Evolutionary conservation across 108 stramenopile species (phyloP).

Genomic region (Fragilaria radians): DNA sequence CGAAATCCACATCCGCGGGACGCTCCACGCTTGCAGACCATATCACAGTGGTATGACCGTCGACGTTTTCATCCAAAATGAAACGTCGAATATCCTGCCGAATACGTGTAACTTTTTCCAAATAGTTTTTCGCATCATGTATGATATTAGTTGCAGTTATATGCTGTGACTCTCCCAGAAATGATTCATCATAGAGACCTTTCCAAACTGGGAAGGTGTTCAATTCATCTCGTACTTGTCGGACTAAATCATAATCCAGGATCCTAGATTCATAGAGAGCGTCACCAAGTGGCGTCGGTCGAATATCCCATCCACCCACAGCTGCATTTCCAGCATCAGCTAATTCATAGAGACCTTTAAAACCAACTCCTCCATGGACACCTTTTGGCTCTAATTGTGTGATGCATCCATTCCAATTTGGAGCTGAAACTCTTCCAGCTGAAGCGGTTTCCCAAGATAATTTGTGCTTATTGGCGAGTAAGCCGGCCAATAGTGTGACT

Average conservation of each 20-base stretch:
- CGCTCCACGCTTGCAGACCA: conserved; percentile 72
- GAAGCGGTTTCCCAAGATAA: conserved; percentile 45
- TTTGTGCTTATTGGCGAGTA: conserved; percentile 47
- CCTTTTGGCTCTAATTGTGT: conserved; percentile 57
- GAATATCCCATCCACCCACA: conserved; percentile 61
- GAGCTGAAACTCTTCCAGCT: conserved; percentile 36
- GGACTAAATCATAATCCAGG: conserved; percentile 72
- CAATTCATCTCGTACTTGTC: conserved; percentile 68
- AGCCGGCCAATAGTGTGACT: conserved; percentile 69
- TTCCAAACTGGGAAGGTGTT: conserved; percentile 49
- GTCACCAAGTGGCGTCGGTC: conserved; percentile 60
- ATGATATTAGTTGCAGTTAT: conserved; percentile 51
- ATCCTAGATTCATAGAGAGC: conserved; percentile 70
- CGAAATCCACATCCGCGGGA: conserved; percentile 37
- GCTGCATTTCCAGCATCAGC: conserved; percentile 35
- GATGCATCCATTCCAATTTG: conserved; percentile 77
- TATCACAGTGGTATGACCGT: conserved; percentile 75
- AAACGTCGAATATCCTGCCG: conserved; percentile 70
- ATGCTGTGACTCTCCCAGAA: conserved; percentile 58
- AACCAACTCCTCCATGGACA: conserved; percentile 40
- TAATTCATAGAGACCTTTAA: conserved; percentile 30
- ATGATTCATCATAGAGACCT: conserved; percentile 64
- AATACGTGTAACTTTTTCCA: conserved; percentile 52
- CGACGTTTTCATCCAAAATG: conserved; percentile 35
- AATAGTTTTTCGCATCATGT: conserved; percentile 22